Conservation (phyloP, 495 filamentous ascomycete genomes). For the Hapsidospora chrysogenum region DNA sequence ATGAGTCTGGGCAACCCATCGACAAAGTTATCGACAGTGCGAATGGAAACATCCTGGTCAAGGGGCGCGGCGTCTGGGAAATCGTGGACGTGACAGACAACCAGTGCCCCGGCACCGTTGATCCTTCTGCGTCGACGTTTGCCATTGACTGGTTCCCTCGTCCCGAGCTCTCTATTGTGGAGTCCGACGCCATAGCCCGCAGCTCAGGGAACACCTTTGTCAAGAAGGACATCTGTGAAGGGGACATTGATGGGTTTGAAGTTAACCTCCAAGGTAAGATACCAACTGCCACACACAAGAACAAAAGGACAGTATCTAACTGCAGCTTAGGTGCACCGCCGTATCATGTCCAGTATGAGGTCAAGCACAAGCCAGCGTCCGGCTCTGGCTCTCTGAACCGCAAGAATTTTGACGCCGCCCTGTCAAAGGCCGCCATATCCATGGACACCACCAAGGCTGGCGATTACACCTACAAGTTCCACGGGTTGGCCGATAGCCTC, state of each 20-base stretch:
- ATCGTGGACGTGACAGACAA: constrained; percentile 60
- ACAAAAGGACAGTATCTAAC: constrained; percentile 5
- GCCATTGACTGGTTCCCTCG: constrained; percentile 69
- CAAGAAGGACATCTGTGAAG: constrained; percentile 80
- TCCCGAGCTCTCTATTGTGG: constrained; percentile 51
- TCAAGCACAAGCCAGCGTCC: constrained; percentile 45
- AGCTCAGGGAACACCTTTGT: constrained; percentile 32
- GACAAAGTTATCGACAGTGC: constrained; percentile 36
- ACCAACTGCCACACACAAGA: neutral
- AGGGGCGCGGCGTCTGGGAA: constrained; percentile 54
- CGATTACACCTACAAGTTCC: constrained; percentile 71
- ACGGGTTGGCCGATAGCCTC: constrained; percentile 58
- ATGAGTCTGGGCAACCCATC: constrained; percentile 24
- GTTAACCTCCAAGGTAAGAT: constrained; percentile 53
- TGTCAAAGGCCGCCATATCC: constrained; percentile 53
- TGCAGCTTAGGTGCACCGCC: constrained; percentile 46
- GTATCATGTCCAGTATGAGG: constrained; percentile 66
- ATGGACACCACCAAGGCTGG: constrained; percentile 77
- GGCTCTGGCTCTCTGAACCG: constrained; percentile 41
- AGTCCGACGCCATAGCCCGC: constrained; percentile 37
- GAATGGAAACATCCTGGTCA: constrained; percentile 56
- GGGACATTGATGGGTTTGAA: constrained; percentile 78
- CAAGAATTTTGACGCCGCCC: constrained; percentile 53
- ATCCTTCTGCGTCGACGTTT: constrained; percentile 54
- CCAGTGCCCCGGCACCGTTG: constrained; percentile 65